Base-by-base conservation (phyloP, 116 monocot species). In the Posidonia oceanica region DNA sequence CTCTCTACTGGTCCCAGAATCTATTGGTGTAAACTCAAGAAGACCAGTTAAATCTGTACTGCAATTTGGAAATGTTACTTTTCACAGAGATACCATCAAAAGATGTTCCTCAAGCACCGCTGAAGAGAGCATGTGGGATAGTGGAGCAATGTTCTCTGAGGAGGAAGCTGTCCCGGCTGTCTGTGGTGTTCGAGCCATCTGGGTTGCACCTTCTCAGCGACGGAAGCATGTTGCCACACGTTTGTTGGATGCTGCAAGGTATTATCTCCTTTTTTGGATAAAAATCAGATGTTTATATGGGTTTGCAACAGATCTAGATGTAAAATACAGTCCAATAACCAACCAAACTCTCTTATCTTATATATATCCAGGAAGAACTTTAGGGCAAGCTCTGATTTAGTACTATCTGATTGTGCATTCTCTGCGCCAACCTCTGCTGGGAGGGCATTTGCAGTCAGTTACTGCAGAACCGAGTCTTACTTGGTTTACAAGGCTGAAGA, bases 361-460 rank as follows among this genome's bases (percentile, higher is more conserved):
- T 64, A 59, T 2, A 37, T 57, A 3, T 59, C 18, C 80, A 90
- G 94, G 82, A 79, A 76, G 69, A 86, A 61, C 39, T 94, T 85
- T 58, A 75, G 21, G 38, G 13, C 42, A 15, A 78, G 66, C 59
- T 39, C 66, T 56, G 60, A 68, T 16, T 59, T 94, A 36, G 71
- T 76, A 40, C 54, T 39, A 0, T 80, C 79, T 53, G 38, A 83
- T 52, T 81, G 76, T 72, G 94, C 91, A 65, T 88, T 94, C 63
- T 88, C 94, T 75, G 71, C 88, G 0, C 94, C 94, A 37, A 91
- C 91, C n/a, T 86, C 86, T 63, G 70, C 84, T 6, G 91, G 94
- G 21, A 78, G 75, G 63, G 81, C 76, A 41, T 77, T 94, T 59
- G 87, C 90, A 21, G 66, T 70, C 22, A 76, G 73, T 60, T 94